phyloP scores from a whole-genome alignment of 805 yeast species.

The Teunomyces pallodes region DNA sequence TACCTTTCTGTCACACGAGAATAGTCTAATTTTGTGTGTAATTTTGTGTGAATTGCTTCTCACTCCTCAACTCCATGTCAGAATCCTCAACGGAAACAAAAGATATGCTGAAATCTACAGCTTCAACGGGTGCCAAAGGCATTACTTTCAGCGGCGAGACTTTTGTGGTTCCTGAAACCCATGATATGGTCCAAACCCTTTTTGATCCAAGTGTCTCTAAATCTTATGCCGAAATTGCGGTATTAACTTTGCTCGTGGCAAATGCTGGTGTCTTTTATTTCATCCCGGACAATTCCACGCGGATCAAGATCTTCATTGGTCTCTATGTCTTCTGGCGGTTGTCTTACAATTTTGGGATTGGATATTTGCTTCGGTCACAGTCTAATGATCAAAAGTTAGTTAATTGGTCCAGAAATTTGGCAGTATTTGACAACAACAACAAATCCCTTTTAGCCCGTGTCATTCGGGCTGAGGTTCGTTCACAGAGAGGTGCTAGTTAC shows the following conservation, averaged over 20 bases:
- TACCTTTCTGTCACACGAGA: neutral
- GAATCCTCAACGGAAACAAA: neutral
- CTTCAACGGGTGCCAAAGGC: conserved; percentile 23
- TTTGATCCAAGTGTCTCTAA: conserved; percentile 75
- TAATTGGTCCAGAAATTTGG: conserved; percentile 43
- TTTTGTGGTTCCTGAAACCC: conserved; percentile 59
- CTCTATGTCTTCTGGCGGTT: conserved; percentile 74
- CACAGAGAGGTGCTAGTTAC: conserved; percentile 40
- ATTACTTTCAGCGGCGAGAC: conserved; percentile 45
- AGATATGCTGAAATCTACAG: neutral
- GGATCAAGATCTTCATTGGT: conserved; percentile 43
- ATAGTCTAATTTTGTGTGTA: neutral
- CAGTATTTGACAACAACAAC: conserved; percentile 40
- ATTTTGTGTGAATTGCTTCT: neutral
- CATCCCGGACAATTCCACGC: conserved; percentile 14
- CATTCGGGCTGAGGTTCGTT: conserved; percentile 29
- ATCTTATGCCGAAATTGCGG: conserved; percentile 61
- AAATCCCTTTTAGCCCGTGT: conserved; percentile 38
- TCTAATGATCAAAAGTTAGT: conserved; percentile 57
- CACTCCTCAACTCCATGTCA: neutral
- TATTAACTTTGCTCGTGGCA: conserved; percentile 40
- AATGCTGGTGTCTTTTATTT: conserved; percentile 31
- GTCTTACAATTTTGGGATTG: conserved; percentile 78
- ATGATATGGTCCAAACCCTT: conserved; percentile 79
- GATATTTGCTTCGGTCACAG: conserved; percentile 62